A percentile compares a stretch with the other conserved stretches of the same genome.
Evolutionary conservation across 2,329 filamentous ascomycete genomes (phyloP).

Genomic region (Xylaria arbuscula): DNA sequence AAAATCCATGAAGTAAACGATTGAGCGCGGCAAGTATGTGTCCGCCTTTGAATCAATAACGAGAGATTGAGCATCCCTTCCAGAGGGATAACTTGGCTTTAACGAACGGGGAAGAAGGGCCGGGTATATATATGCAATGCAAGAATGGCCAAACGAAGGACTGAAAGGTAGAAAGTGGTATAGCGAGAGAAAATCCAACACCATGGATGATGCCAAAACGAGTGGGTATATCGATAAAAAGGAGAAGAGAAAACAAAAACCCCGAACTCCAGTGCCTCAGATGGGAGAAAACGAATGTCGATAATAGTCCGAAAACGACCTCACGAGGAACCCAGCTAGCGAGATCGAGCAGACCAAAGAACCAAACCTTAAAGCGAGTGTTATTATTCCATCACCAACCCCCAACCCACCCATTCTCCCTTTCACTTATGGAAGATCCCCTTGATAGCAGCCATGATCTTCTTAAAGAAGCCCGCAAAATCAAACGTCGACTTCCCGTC

Average conservation of each 20-base stretch:
- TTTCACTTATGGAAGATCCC: slow-evolving; percentile 31
- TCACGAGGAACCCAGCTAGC: neutral
- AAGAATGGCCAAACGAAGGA: neutral
- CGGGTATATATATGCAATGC: neutral
- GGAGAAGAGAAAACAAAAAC: neutral
- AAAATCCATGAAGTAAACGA: slow-evolving; percentile 2
- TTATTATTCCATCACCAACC: neutral
- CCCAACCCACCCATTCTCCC: neutral
- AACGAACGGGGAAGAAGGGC: neutral
- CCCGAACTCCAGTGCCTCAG: slow-evolving; percentile 18
- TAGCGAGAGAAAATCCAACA: neutral
- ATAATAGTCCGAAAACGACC: neutral
- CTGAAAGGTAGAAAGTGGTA: neutral
- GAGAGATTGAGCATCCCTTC: neutral
- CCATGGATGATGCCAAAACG: slow-evolving; percentile 3
- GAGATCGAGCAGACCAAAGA: neutral
- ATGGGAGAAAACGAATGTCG: neutral
- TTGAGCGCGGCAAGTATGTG: slow-evolving; percentile 7
- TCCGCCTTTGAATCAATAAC: neutral
- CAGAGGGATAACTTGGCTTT: slow-evolving; percentile 6
- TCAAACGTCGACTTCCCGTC: slow-evolving; percentile 36
- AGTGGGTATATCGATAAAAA: slow-evolving; percentile 28
- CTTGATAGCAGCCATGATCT: slow-evolving; percentile 24
- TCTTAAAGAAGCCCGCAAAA: slow-evolving; percentile 25
- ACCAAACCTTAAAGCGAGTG: neutral